A percentile compares a stretch with the other conserved stretches of the same genome.
These are phyloP conservation scores for Suillus lakei DNA, from an alignment of 768 basidiomycete species.

Conservation along the genomic window DNA sequence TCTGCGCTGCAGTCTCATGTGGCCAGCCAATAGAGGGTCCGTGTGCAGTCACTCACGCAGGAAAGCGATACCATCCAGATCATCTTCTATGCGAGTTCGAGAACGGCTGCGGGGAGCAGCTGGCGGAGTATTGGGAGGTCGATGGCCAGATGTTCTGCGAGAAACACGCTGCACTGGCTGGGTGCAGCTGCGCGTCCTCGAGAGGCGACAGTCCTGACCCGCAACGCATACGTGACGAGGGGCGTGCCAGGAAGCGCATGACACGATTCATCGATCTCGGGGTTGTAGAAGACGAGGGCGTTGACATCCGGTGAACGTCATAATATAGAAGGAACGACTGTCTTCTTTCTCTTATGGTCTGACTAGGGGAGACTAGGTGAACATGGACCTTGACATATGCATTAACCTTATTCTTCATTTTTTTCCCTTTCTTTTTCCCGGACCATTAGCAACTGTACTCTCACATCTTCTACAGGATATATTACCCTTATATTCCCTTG, in stretches of 20 bases:
- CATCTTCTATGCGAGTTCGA: conserved; percentile 85
- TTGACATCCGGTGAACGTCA: conserved; percentile 34
- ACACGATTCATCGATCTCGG: conserved; percentile 82
- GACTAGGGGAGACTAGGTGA: no score
- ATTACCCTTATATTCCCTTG: background rate
- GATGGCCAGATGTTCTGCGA: conserved; percentile 89
- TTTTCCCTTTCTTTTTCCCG: background rate
- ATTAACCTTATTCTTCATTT: conserved; percentile 1
- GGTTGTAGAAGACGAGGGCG: conserved; percentile 30
- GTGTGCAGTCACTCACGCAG: conserved; percentile 84
- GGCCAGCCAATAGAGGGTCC: conserved; percentile 92
- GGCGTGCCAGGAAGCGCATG: conserved; percentile 73
- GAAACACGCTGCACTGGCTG: conserved; percentile 57
- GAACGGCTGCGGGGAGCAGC: conserved; percentile 53
- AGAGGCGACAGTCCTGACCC: conserved; percentile 19
- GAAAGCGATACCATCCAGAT: conserved; percentile 85
- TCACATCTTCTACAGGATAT: conserved; percentile 3
- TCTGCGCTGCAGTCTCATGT: conserved; percentile 80
- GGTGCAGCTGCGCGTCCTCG: conserved; percentile 28
- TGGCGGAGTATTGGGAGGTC: conserved; percentile 90
- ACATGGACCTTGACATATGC: background rate
- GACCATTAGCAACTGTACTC: conserved; percentile 6
- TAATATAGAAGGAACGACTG: no score
- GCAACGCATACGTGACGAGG: conserved; percentile 31
- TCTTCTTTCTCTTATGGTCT: no score